Evolutionary conservation across 768 basidiomycete genomes (phyloP), one percentile per base, ranked within the genome.

Genomic region (Kwoniella botswanensis): DNA sequence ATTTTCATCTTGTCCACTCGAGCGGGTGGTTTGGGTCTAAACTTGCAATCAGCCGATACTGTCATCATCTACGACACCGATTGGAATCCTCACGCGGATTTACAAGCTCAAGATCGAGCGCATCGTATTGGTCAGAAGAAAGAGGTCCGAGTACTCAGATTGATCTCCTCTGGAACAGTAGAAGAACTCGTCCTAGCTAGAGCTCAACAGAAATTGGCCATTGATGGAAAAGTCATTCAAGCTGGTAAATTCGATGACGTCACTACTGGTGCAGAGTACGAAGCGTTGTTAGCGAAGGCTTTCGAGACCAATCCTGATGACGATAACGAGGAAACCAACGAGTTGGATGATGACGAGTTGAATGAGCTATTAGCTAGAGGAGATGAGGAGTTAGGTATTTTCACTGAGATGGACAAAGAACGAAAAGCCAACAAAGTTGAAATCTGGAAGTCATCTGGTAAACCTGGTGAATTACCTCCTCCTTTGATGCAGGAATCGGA

Each of bases 121-220:
- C 96, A 99, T 88, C 95, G 97, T 88, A 99, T 99, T 79, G 97
- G 97, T 70, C 97, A 99, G 82, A 99, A 97, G 70, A 96, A 95
- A 84, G 92, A 94, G 56, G 97, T 99, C 21, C 90, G 95, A 42
- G 98, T 99, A 73, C 87, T 98, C 74, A 90, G 96, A 72, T 93
- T 99, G 84, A 95, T 99, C 82, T 97, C 96, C 4, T 93, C 97
- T 84, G 94, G 94, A 86, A 96, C 94, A 73, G 94, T 99, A 24
- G 97, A 98, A 85, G 97, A 98, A 85, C 93, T 94, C 3, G 97
- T 98, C 89, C 92, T 98, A 71, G 92, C 93, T 56, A 89, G 94
- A 73, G 97, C 97, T 5, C 89, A 93, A 68, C 93, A 90, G 85
- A 99, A 99, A 86, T 91, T 98, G 35, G 96, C 96, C 79, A 95